Base-by-base conservation (phyloP, 2,329 filamentous ascomycete genomes). In the Hypoxylon sp. region DNA sequence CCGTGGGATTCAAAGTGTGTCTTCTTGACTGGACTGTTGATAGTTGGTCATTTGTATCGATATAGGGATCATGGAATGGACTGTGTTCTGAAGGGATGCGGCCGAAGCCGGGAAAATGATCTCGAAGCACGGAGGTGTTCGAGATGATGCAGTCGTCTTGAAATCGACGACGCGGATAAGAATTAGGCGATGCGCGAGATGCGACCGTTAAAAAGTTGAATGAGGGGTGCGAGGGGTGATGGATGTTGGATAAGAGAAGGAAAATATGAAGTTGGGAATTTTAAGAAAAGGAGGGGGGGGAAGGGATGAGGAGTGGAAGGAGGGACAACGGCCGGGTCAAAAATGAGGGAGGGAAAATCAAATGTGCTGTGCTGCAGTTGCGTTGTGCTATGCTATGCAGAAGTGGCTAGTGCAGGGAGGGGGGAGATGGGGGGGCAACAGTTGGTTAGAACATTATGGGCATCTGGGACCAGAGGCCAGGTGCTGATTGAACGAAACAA, bases 1-100 rank as follows among this genome's bases (percentile, higher is more conserved):
- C 85, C 87, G 87, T 89, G 83, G 83, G 84, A 80, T 87, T 90
- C 87, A 90, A 89, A 90, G 88, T 84, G 87, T 89, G 86, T 84
- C 85, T 83, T 81, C 81, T 80, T 82, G 83, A 83, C 82, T 83
- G 70, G 80, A 77, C 69, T 77, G 75, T 71, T 76, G 78, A 80
- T 77, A 80, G 77, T 76, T 81, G 82, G 79, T 83, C 83, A 85
- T 85, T 85, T 80, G 82, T 81, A 80, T 78, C 76, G 78, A 70
- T 81, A 78, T 78, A 76, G 74, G 84, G 79, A 80, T 88, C 87
- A 89, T 89, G 79, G 81, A 80, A 81, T 72, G 75, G 72, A 74
- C 75, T 78, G 75, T 77, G 75, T 69, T 73, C 61, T 75, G 72
- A 76, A 75, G 73, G 71, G 75, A 72, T 79, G 72, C 73, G 77